These are phyloP conservation scores for Aureobasidium sp. DNA, from an alignment of 2,329 filamentous ascomycete species.

Conservation along the genomic window DNA sequence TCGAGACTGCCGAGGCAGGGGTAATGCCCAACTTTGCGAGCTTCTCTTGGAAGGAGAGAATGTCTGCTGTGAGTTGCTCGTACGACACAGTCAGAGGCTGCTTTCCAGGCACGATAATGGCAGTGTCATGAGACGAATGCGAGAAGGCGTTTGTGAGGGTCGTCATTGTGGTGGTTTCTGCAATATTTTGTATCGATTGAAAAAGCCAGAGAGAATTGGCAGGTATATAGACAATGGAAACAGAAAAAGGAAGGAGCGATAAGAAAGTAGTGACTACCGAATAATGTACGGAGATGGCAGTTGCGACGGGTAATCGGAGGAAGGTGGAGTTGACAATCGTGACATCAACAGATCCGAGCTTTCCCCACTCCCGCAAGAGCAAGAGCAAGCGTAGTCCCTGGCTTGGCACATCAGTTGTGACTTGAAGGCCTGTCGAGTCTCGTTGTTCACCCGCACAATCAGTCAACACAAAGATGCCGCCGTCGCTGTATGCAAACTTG, in stretches of 20 bases:
- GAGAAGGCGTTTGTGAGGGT: slow-evolving; percentile 52
- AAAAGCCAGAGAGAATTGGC: not conserved
- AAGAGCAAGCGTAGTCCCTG: no score
- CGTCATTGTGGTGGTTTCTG: slow-evolving; percentile 31
- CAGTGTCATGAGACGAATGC: slow-evolving; percentile 42
- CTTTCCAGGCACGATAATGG: slow-evolving; percentile 65
- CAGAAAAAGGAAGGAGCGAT: slow-evolving; percentile 1
- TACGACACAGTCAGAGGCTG: slow-evolving; percentile 62
- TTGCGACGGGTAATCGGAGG: not conserved
- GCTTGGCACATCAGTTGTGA: not conserved
- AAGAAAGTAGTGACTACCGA: not conserved
- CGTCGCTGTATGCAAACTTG: slow-evolving; percentile 75
- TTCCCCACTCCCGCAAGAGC: not conserved
- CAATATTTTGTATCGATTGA: not conserved
- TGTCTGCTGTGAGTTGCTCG: slow-evolving; percentile 55
- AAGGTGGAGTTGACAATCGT: not conserved
- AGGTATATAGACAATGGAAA: not conserved
- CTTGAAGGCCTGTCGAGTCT: not conserved
- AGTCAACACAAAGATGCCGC: not conserved
- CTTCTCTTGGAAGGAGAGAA: slow-evolving; percentile 64
- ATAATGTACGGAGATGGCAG: not conserved
- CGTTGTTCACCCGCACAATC: not conserved
- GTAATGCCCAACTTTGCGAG: slow-evolving; percentile 67
- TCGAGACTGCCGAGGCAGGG: slow-evolving; percentile 64
- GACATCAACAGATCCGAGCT: not conserved